Evolutionary conservation across 257 asterid genomes (phyloP), one percentile per base, ranked within the genome.

Genomic region (Thymus quinquecostatus): DNA sequence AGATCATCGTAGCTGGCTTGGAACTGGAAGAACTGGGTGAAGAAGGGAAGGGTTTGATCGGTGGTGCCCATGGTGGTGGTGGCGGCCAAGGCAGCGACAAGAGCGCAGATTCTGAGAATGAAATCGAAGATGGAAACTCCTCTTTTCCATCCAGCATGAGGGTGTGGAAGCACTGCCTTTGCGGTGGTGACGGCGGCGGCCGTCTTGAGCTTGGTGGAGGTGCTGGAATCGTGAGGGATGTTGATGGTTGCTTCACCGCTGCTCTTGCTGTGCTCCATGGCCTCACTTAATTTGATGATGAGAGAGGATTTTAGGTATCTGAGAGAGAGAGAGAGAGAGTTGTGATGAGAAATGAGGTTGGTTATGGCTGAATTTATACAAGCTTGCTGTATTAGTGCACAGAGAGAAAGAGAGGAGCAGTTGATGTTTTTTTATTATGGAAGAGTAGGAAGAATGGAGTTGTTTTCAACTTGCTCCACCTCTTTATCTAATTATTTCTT

Each of bases 1-100:
- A 92, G 86, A 66, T 89, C 96, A 30, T 89, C 89, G 33, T 92
- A 87, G 87, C 92, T 81, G 32, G 96, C 98, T 81, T 87, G 83
- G 61, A 92, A 89, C 82, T 89, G 96, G 68, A 87, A 83, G 80
- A 87, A 86, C 82, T 86, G 96, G 1, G 91, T 91, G 83, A 91
- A 91, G 77, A 91, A 88, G 28, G 97, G 96, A 29, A 91, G 91
- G 54, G 83, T 79, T 72, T 91, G 88, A 62, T 89, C 95, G 45
- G 96, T 83, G 64, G 97, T 91, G 73, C 87, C 96, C 97, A 89
- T 91, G 49, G 91, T 69, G 78, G 87, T 73, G 1, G 98, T 59
- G 27, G 98, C 96, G 51, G 86, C 88, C 45, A 89, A 59, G 21
- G 92, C 84, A 10, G 92, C 83, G 3, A 75, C 87, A 10, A 92